phyloP scores from a whole-genome alignment of 495 filamentous ascomycete species.

The Hypoxylon lienhwacheense region DNA sequence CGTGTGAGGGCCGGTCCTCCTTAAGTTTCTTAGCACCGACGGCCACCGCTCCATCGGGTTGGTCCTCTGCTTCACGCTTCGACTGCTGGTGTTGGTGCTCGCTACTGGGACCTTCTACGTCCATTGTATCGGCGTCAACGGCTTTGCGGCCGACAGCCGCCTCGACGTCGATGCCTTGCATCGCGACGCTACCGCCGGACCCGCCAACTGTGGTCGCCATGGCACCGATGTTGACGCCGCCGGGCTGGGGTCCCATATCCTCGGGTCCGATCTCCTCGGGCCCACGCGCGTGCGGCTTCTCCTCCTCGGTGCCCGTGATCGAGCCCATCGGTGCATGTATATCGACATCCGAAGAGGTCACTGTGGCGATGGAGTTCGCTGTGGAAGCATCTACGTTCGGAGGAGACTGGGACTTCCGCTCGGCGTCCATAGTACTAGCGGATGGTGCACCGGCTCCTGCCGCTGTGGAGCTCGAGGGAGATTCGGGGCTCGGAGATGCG shows the following conservation, averaged over 20 bases:
- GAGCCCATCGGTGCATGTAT: slow-evolving; percentile 19
- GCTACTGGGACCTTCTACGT: neutral
- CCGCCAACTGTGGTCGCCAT: slow-evolving; percentile 26
- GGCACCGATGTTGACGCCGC: slow-evolving; percentile 31
- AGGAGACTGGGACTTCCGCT: slow-evolving; percentile 26
- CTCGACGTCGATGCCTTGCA: slow-evolving; percentile 56
- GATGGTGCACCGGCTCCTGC: slow-evolving; percentile 4
- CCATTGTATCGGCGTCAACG: slow-evolving; percentile 15
- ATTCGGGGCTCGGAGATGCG: slow-evolving; percentile 29
- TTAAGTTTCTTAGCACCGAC: slow-evolving; percentile 44
- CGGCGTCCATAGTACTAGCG: slow-evolving; percentile 27
- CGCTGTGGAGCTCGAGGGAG: slow-evolving; percentile 10
- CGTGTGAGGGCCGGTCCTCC: slow-evolving; percentile 30
- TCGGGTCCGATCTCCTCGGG: slow-evolving; percentile 81
- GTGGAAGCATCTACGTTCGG: slow-evolving; percentile 16
- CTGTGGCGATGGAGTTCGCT: slow-evolving; percentile 12
- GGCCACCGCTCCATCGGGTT: slow-evolving; percentile 33
- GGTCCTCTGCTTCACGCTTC: slow-evolving; percentile 52
- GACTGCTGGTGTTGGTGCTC: slow-evolving; percentile 31
- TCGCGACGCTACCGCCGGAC: slow-evolving; percentile 38
- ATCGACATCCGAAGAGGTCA: slow-evolving; percentile 40
- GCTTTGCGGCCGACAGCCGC: slow-evolving; percentile 54
- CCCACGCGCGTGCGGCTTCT: slow-evolving; percentile 77
- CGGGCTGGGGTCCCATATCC: slow-evolving; percentile 78
- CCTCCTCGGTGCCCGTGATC: slow-evolving; percentile 53